Percentiles rank a stretch among this genome's conserved stretches.
Evolutionary conservation across 768 basidiomycete genomes (phyloP).

Genomic region (Mycena chlorophos): DNA sequence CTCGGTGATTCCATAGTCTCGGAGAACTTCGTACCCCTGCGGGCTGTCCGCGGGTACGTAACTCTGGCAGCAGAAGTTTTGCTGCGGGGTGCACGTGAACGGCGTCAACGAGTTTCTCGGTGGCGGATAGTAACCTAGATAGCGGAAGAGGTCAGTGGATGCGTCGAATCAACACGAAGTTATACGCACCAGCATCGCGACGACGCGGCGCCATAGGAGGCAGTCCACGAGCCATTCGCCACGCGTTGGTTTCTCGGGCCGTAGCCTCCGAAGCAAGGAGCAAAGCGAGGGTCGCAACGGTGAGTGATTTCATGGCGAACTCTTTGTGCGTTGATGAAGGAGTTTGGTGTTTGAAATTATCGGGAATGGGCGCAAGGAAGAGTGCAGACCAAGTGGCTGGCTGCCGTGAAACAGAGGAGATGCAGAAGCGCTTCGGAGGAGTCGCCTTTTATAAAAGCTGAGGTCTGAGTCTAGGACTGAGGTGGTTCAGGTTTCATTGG

Average conservation of each 20-base stretch:
- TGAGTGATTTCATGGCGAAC: not conserved
- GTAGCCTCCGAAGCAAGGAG: not conserved
- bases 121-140: not conserved
- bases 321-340: not conserved
- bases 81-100: not conserved
- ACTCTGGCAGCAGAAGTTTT: not conserved
- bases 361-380: no score
- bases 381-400: no score
- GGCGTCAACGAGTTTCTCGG: not conserved
- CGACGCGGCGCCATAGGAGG: not conserved
- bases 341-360: not conserved
- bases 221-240: not conserved
- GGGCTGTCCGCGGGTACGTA: not conserved
- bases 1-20: not conserved
- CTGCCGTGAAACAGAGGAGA: no score
- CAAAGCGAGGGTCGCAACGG: not conserved
- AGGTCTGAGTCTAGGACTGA: no score
- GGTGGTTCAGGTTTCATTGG: no score
- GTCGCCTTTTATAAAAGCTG: no score
- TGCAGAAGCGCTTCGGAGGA: no score
- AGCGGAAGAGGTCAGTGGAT: not conserved
- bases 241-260: not conserved
- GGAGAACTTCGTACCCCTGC: not conserved
- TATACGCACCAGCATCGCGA: not conserved
- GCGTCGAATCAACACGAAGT: not conserved